These are phyloP conservation scores for Rhytidhysteron rufulum DNA, from an alignment of 2,329 filamentous ascomycete genomes.

Conservation along the genomic window DNA sequence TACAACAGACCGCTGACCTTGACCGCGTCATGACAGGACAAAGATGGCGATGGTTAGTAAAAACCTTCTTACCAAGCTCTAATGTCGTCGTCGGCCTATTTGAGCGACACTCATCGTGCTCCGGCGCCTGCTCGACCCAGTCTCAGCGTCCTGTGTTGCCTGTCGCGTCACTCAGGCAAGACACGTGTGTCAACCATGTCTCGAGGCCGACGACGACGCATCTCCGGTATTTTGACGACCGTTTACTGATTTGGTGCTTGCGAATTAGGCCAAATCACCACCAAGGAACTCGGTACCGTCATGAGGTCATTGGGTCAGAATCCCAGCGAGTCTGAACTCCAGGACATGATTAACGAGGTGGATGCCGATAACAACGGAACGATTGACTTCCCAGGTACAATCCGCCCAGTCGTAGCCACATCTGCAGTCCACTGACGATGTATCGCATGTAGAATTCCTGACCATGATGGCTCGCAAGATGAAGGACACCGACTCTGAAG, in stretches of 20 bases:
- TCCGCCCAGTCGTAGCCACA: background rate
- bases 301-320: slow-evolving; percentile 63
- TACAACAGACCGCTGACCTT: slow-evolving; percentile 22
- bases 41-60: slow-evolving; percentile 54
- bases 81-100: background rate
- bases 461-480: slow-evolving; percentile 64
- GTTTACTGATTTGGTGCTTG: background rate
- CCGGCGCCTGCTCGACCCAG: background rate
- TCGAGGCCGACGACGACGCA: too few relatives aligned
- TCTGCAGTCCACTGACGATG: background rate
- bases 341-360: slow-evolving; percentile 66
- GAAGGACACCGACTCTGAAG: slow-evolving; percentile 59
- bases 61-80: slow-evolving; percentile 2
- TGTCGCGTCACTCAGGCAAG: background rate
- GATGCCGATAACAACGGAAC: slow-evolving; percentile 63
- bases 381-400: slow-evolving; percentile 59
- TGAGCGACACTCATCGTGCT: background rate
- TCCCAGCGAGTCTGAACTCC: slow-evolving; percentile 58
- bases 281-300: slow-evolving; percentile 59
- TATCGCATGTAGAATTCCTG: slow-evolving; percentile 52
- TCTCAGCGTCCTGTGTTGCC: background rate
- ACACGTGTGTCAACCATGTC: background rate
- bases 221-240: too few relatives aligned
- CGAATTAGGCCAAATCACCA: slow-evolving; percentile 57
- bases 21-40: slow-evolving; percentile 43